These are phyloP conservation scores for Aspergillus sp. DNA, from an alignment of 2,329 filamentous ascomycete genomes.

Conservation along the genomic window DNA sequence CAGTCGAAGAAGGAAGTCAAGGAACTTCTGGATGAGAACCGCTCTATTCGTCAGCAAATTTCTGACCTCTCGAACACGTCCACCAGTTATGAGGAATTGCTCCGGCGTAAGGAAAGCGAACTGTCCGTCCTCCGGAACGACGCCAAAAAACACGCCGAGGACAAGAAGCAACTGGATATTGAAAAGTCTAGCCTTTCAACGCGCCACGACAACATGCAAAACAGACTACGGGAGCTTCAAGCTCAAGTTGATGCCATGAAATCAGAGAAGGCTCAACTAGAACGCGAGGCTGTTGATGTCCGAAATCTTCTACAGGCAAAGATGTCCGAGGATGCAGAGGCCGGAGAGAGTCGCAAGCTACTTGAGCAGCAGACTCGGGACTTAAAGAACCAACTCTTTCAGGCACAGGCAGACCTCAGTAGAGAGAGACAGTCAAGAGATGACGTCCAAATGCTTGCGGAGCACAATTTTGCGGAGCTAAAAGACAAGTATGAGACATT, in stretches of 20 bases:
- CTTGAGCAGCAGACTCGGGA: slow-evolving; percentile 85
- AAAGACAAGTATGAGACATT: slow-evolving; percentile 82
- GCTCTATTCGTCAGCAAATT: slow-evolving; percentile 79
- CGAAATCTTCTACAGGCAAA: slow-evolving; percentile 83
- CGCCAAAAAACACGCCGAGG: slow-evolving; percentile 76
- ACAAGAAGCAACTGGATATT: slow-evolving; percentile 74
- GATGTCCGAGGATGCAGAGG: slow-evolving; percentile 84
- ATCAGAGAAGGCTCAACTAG: slow-evolving; percentile 77
- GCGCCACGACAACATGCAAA: slow-evolving; percentile 77
- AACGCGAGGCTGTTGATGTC: slow-evolving; percentile 85
- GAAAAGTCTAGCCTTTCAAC: slow-evolving; percentile 70
- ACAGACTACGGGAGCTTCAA: slow-evolving; percentile 77
- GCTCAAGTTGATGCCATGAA: slow-evolving; percentile 85
- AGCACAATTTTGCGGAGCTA: slow-evolving; percentile 80
- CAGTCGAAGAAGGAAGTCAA: slow-evolving; percentile 71
- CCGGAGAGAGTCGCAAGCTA: slow-evolving; percentile 75
- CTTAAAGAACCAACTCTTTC: slow-evolving; percentile 80
- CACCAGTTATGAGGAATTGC: slow-evolving; percentile 90
- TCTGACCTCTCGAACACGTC: slow-evolving; percentile 85
- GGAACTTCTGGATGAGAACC: slow-evolving; percentile 76
- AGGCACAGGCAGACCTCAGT: slow-evolving; percentile 83
- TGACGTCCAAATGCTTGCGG: slow-evolving; percentile 84
- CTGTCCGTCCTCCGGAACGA: slow-evolving; percentile 81
- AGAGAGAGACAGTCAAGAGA: slow-evolving; percentile 90
- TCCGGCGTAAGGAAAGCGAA: slow-evolving; percentile 92